Percentiles rank a stretch among this genome's conserved stretches.
phyloP scores from a whole-genome alignment of 345 rosid genomes.

The Salix brachista region DNA sequence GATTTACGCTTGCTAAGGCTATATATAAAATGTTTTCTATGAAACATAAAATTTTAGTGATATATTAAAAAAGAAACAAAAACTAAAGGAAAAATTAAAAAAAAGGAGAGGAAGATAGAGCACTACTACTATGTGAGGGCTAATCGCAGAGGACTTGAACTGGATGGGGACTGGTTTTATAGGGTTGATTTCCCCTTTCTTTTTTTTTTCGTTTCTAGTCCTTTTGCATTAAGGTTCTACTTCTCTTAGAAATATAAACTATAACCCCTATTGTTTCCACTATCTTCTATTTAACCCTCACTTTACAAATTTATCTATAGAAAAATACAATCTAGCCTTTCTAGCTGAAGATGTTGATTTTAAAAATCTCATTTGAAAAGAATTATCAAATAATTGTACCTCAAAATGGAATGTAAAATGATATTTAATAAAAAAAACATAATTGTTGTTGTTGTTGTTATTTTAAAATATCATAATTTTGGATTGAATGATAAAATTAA shows the following conservation, averaged over 20 bases:
- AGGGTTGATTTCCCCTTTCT: neutral
- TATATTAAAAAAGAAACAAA: neutral
- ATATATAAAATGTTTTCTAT: neutral
- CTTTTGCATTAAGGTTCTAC: too few relatives aligned
- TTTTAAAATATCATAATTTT: too few relatives aligned
- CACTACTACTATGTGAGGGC: neutral
- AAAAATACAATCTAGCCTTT: too few relatives aligned
- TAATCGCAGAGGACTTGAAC: neutral
- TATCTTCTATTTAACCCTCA: too few relatives aligned
- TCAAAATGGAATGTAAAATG: too few relatives aligned
- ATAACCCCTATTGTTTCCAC: too few relatives aligned
- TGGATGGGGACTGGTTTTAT: neutral
- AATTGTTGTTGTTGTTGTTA: too few relatives aligned
- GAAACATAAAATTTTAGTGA: neutral
- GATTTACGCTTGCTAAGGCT: neutral
- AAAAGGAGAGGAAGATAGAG: neutral
- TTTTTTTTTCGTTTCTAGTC: neutral
- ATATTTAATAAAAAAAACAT: too few relatives aligned
- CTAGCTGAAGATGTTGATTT: neutral
- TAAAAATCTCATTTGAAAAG: neutral
- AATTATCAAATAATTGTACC: neutral
- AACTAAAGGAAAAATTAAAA: neutral
- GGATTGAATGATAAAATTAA: too few relatives aligned
- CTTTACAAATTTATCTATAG: too few relatives aligned
- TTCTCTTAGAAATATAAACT: too few relatives aligned